Conservation (phyloP, 2,329 filamentous ascomycete genomes). For the Dendryphion nanum region DNA sequence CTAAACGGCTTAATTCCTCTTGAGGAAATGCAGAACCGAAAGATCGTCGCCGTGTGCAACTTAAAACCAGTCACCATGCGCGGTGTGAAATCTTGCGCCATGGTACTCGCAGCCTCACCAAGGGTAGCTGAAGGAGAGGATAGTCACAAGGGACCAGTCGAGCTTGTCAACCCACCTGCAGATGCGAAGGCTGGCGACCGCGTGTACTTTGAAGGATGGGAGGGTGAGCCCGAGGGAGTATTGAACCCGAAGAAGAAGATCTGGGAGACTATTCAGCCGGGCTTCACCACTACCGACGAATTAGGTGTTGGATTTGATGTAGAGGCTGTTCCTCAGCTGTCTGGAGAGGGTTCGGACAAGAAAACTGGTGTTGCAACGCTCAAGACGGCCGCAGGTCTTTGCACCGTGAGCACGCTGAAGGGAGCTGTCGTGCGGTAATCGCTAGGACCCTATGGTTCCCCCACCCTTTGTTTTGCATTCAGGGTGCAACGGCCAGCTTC, state of each 20-base stretch:
- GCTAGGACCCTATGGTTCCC: too few species aligned
- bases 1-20: constrained; percentile 90
- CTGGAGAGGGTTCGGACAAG: constrained; percentile 63
- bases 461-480: too few species aligned
- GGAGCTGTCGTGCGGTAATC: constrained; percentile 80
- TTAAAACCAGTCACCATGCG: constrained; percentile 99
- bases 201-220: constrained; percentile 92
- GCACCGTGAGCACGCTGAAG: constrained; percentile 78
- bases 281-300: constrained; percentile 82
- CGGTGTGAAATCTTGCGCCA: constrained; percentile 75
- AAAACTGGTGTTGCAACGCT: constrained; percentile 60
- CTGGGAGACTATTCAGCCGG: constrained; percentile 95
- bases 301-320: constrained; percentile 88
- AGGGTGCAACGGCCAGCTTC: too few species aligned
- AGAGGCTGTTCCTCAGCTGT: constrained; percentile 70
- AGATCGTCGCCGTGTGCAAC: constrained; percentile 94
- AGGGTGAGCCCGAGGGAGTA: constrained; percentile 86
- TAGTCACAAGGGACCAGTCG: constrained; percentile 84
- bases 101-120: constrained; percentile 96
- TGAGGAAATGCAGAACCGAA: constrained; percentile 94
- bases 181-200: constrained; percentile 79
- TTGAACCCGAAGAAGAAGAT: constrained; percentile 99
- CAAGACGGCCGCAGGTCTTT: constrained; percentile 76
- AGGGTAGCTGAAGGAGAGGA: constrained; percentile 75
- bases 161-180: constrained; percentile 81